Conservation (phyloP, 2,329 filamentous ascomycete species). For the Verticillium klebahnii region DNA sequence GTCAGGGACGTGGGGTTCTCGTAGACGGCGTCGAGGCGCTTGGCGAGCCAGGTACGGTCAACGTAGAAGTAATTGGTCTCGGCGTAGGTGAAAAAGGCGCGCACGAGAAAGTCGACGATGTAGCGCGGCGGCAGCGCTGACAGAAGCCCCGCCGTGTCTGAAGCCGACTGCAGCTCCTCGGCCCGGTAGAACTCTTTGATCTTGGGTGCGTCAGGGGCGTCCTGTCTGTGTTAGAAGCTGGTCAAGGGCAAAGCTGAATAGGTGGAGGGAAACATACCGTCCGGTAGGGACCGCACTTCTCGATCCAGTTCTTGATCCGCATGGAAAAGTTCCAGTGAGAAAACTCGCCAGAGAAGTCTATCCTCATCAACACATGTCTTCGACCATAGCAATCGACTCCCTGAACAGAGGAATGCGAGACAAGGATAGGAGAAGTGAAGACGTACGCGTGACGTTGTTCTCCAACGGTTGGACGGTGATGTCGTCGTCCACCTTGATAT, state of each 20-base stretch:
- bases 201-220: conserved; percentile 15
- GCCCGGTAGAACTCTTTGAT: conserved; percentile 39
- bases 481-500: conserved; percentile 16
- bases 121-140: conserved; percentile 40
- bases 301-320: conserved; percentile 45
- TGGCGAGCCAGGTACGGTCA: conserved; percentile 36
- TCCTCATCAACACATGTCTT: not conserved
- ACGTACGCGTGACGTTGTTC: conserved; percentile 35
- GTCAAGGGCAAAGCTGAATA: not conserved
- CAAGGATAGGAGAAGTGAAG: not conserved
- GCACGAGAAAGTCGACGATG: conserved; percentile 40
- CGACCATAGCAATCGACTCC: too few relatives aligned
- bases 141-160: conserved; percentile 31
- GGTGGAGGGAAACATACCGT: conserved; percentile 8
- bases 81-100: conserved; percentile 42
- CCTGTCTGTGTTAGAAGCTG: not conserved
- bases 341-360: conserved; percentile 48
- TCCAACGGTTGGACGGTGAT: conserved; percentile 35
- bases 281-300: conserved; percentile 22
- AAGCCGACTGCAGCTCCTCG: conserved; percentile 37
- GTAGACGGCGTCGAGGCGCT: conserved; percentile 36
- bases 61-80: conserved; percentile 46
- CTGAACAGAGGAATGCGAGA: not conserved
- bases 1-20: conserved; percentile 29
- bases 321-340: conserved; percentile 51